phyloP scores from a whole-genome alignment of 2,329 filamentous ascomycete species.

The Fusarium albidum region DNA sequence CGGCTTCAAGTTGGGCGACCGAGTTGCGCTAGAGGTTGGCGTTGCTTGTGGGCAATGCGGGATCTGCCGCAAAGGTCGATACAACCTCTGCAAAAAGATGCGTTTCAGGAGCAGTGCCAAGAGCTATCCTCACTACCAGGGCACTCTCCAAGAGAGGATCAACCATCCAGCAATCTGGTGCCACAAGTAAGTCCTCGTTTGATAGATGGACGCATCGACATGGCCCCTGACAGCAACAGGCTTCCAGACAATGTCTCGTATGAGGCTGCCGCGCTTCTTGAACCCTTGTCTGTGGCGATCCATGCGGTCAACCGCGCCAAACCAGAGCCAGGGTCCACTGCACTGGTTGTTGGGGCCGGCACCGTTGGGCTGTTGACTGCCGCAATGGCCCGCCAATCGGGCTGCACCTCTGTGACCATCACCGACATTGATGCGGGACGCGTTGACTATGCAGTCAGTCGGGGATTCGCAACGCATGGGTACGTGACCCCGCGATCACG shows the following conservation, averaged over 20 bases:
- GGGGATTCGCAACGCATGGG: slow-evolving; percentile 68
- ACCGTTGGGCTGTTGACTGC: slow-evolving; percentile 70
- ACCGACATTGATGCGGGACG: slow-evolving; percentile 68
- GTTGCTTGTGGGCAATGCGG: slow-evolving; percentile 61
- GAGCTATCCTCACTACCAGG: slow-evolving; percentile 69
- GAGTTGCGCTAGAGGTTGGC: slow-evolving; percentile 67
- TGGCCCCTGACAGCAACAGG: slow-evolving; percentile 44
- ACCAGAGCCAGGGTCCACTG: slow-evolving; percentile 61
- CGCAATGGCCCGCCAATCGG: slow-evolving; percentile 68
- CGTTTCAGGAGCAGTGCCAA: slow-evolving; percentile 70
- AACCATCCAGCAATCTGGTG: slow-evolving; percentile 71
- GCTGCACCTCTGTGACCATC: slow-evolving; percentile 66
- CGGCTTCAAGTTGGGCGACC: slow-evolving; percentile 63
- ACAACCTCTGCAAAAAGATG: slow-evolving; percentile 70
- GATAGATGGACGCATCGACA: not conserved
- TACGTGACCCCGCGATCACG: slow-evolving; percentile 59
- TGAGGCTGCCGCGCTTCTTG: slow-evolving; percentile 66
- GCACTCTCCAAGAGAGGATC: slow-evolving; percentile 68
- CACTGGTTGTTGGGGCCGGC: slow-evolving; percentile 71
- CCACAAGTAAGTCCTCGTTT: slow-evolving; percentile 58
- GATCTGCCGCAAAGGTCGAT: slow-evolving; percentile 61
- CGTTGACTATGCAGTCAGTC: slow-evolving; percentile 65
- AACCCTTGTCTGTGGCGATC: slow-evolving; percentile 69
- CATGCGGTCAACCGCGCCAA: slow-evolving; percentile 66
- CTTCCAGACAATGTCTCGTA: slow-evolving; percentile 67